Percentiles rank a stretch among this genome's conserved stretches.
These are phyloP conservation scores for Talaromyces ruber DNA, from an alignment of 495 filamentous ascomycete species.

Conservation along the genomic window DNA sequence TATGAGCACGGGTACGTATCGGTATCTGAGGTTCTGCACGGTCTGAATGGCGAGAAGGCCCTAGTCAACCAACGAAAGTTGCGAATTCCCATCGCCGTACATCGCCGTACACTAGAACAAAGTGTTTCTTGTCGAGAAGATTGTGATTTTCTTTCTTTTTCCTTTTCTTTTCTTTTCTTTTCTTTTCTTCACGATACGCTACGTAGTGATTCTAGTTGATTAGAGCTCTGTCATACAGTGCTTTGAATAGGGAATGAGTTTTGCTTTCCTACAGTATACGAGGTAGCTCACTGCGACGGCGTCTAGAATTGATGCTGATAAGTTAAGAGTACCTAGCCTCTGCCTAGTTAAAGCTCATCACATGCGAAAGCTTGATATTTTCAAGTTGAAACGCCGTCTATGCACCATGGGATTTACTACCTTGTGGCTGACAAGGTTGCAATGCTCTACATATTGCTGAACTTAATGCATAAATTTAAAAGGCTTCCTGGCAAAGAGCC, in stretches of 20 bases:
- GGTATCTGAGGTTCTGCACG: not conserved
- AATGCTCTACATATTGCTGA: not conserved
- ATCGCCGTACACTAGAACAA: not conserved
- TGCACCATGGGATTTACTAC: not conserved
- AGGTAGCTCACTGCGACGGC: not conserved
- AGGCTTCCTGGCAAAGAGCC: not conserved
- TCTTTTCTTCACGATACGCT: too few relatives aligned
- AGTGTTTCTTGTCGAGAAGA: not conserved
- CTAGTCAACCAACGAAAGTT: not conserved
- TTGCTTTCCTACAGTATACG: not conserved
- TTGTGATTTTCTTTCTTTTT: too few relatives aligned
- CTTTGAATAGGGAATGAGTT: not conserved
- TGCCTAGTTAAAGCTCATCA: not conserved
- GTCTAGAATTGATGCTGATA: not conserved
- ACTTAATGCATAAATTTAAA: not conserved
- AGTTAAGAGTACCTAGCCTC: not conserved
- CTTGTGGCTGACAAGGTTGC: not conserved
- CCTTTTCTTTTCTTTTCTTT: too few relatives aligned
- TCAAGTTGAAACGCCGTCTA: too few relatives aligned
- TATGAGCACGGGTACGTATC: not conserved
- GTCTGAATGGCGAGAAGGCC: not conserved
- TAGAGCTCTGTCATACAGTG: not conserved
- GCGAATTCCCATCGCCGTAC: not conserved
- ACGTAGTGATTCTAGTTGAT: not conserved
- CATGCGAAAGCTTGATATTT: not conserved